Evolutionary conservation across 305 asterid species (phyloP), one percentile per base, ranked within the genome.

Genomic region (Ruellia speciosa): DNA sequence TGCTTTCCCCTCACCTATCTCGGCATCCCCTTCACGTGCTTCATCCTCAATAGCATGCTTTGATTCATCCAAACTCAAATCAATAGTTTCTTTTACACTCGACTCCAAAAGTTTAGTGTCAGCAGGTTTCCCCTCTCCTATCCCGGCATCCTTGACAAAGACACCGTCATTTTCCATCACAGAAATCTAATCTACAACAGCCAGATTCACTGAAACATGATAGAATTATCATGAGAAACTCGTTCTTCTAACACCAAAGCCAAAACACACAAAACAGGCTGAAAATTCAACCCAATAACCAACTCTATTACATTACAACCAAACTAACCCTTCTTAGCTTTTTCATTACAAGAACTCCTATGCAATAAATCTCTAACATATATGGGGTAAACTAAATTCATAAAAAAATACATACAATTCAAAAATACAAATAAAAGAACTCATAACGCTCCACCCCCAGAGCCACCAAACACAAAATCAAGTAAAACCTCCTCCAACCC

Each of bases 111-210:
- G 66, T 55, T 62, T 79, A 66, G 46, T 59, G 35, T 67, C 59
- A 24, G 48, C 73, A 49, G 69, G 75, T 34, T 68, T 64, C 62
- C 58, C 63, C 73, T 72, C 82, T 62, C 67, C 82, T 60, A 71
- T 43, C 65, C 54, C 75, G 60, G 69, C 69, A 65, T 65, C 86
- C 54, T 61, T 75, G 16, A 56, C 70, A 73, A 64, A 55, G 68
- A 66, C 77, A 65, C 60, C 69, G 72, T 75, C 87, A 61, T 77
- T 81, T 73, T 87, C 97, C 95, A 90, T 90, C 77, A 64, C 68
- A 64, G 69, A 66, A 66, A 55, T 49, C 59, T 17, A 72, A 51
- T 59, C 75, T 59, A 70, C 67, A 51, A 70, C 59, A 50, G 69
- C 76, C 83, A 60, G 54, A 60, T 69, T 59, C 75, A 69, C 78